Base-by-base conservation (phyloP, 768 basidiomycete genomes). In the Leucosporidium scottii region DNA sequence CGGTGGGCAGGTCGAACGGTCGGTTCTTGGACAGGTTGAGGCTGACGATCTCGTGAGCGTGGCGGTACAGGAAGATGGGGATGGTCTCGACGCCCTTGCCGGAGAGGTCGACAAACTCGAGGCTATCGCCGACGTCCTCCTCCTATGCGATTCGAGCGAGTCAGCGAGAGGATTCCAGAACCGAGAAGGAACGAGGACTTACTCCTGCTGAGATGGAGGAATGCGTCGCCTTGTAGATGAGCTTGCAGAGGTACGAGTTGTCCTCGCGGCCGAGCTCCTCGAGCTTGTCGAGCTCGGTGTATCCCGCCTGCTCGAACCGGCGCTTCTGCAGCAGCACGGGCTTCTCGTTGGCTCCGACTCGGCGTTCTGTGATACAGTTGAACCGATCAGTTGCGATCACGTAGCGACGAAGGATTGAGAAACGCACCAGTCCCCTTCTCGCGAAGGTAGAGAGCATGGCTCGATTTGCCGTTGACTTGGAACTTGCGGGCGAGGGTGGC, bases 21-120 rank as follows among this genome's bases (percentile, higher is more conserved):
- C 93, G 92, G 76, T 98, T 99, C 54, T 90, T 86, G 5, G 92
- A 94, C 20, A 98, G 84, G 68, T 89, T 90, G 66, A 98, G 87
- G 50, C 83, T 86, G 66, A 89, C 81, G 74, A 99, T 93, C 30
- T 84, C 84, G 72, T 88, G 86, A 1, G 93, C 92, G 67, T 91
- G 85, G 62, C 85, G 83, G 77, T 99, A 88, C 18, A 97, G 82
- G 66, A 85, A 81, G 72, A 94, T 86, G 1, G 96, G 96, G 57
- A 98, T 88, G 6, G 92, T 89, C 62, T 88, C 87, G 4, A 98
- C 81, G 73, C 89, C 84, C 60, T 87, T 83, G 1, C 86, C 87
- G 0, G 87, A 86, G 34, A 99, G 85, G 76, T 97, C 91, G 69
- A 97, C 84, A 44, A 83, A 82, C 69, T 89, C 87, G 75, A 86